A percentile compares a stretch with the other conserved stretches of the same genome.
Evolutionary conservation across 257 asterid species (phyloP).

Genomic region (Penstemon barbatus): DNA sequence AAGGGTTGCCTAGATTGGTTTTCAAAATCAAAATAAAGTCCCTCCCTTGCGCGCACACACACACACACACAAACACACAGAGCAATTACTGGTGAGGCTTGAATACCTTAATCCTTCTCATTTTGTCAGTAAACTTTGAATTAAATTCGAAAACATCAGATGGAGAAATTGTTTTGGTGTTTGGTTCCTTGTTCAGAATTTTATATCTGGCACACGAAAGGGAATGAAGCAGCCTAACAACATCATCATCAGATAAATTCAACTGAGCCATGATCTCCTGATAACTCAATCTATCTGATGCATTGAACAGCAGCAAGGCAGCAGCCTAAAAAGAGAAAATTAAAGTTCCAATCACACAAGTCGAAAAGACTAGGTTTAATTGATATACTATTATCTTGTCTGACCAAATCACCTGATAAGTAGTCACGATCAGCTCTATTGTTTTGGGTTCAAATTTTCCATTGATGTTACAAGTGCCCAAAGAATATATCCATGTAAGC

Average conservation of each 20-base stretch:
- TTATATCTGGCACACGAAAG: conserved; percentile 64
- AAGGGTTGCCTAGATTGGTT: too few relatives aligned
- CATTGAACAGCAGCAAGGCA: conserved; percentile 53
- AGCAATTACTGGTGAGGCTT: neutral
- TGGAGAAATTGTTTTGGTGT: conserved; percentile 50
- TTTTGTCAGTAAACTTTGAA: conserved; percentile 60
- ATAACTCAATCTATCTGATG: conserved; percentile 57
- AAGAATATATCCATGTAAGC: conserved; percentile 59
- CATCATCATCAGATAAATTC: conserved; percentile 63
- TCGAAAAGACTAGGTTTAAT: neutral
- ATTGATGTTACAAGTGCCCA: conserved; percentile 59
- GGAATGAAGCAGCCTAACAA: conserved; percentile 63
- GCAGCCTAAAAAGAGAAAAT: conserved; percentile 45
- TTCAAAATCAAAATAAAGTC: neutral
- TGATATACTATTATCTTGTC: conserved; percentile 8
- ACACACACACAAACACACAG: neutral
- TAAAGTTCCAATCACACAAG: conserved; percentile 18
- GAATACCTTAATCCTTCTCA: conserved; percentile 66
- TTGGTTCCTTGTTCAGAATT: conserved; percentile 61
- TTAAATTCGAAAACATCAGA: conserved; percentile 61
- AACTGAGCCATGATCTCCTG: conserved; percentile 60
- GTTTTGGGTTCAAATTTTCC: conserved; percentile 57
- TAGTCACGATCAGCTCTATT: conserved; percentile 56
- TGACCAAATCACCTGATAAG: conserved; percentile 46
- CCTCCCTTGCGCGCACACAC: neutral